A percentile compares a stretch with the other conserved stretches of the same genome.
Conservation (phyloP, 83 land plant species). For the Picea abies region DNA sequence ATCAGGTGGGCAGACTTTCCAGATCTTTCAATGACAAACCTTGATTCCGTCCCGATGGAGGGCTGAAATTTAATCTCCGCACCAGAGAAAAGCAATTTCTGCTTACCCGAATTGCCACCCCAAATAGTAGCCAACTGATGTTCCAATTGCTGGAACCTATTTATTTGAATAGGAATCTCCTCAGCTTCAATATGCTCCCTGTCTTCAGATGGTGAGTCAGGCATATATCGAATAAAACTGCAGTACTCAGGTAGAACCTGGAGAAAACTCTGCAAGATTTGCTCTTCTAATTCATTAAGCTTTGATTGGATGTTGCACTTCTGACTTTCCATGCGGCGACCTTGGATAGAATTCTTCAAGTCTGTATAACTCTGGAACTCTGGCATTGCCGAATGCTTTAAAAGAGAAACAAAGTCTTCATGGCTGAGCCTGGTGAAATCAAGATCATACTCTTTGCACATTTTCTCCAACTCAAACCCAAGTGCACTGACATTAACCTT, state of each 20-base stretch:
- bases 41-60: too few species aligned
- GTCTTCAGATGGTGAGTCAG: background rate
- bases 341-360: background rate
- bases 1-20: background rate
- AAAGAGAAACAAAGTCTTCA: background rate
- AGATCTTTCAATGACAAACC: background rate
- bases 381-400: background rate
- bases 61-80: background rate
- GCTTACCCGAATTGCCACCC: background rate
- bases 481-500: background rate
- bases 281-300: background rate
- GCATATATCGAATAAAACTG: background rate
- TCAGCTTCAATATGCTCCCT: background rate
- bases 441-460: background rate
- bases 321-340: too few species aligned
- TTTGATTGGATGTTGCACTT: background rate
- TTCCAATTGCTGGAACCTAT: background rate
- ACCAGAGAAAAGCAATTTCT: background rate
- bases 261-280: background rate
- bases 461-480: background rate
- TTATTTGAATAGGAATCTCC: too few species aligned
- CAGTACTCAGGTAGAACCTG: background rate
- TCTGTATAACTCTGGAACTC: background rate
- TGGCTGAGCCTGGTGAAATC: background rate
- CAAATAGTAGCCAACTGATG: background rate